Evolutionary conservation across 1,139 yeast genomes (phyloP), one percentile per base, ranked within the genome.

Genomic region (Pichia sp.): DNA sequence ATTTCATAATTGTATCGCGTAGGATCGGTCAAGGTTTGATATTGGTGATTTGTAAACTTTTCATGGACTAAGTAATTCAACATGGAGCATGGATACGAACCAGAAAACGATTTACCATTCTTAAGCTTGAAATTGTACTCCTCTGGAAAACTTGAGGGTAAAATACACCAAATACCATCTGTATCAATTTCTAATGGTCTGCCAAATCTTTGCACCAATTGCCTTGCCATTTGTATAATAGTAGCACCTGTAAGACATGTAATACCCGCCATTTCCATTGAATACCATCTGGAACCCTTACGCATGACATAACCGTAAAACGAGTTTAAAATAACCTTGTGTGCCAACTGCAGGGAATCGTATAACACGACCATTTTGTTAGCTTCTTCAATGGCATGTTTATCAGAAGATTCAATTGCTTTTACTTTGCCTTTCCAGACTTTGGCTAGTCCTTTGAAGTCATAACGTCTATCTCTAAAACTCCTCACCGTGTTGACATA

Each of bases 221-320:
- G 75, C 60, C 99, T 77, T 0, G 99, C 99, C 93, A 92, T 87
- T 71, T 95, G 99, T 73, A 95, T 95, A 62, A 95, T 93, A 0
- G 96, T 90, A 0, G 99, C 97, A 56, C 99, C 99, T 0, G 99
- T 95, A 53, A 92, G 77, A 77, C 99, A 95, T 0, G 99, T 95
- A 16, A 95, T 95, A 59, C 99, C 99, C 0, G 99, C 99, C 99
- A 95, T 95, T 71, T 93, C 99, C 95, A 95, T 92, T 0, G 99
- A 93, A 66, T 92, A 95, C 99, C 99, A 95, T 59, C 99, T 79
- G 0, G 98, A 92, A 40, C 99, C 99, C 67, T 93, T 95, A 72
- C 99, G 81, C 99, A 95, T 95, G 26, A 93, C 99, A 67, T 95
- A 95, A 49, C 99, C 99, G 65, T 95, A 95, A 68, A 95, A 95